These are phyloP conservation scores for Phoma sp. DNA, from an alignment of 2,329 filamentous ascomycete species.

Conservation along the genomic window DNA sequence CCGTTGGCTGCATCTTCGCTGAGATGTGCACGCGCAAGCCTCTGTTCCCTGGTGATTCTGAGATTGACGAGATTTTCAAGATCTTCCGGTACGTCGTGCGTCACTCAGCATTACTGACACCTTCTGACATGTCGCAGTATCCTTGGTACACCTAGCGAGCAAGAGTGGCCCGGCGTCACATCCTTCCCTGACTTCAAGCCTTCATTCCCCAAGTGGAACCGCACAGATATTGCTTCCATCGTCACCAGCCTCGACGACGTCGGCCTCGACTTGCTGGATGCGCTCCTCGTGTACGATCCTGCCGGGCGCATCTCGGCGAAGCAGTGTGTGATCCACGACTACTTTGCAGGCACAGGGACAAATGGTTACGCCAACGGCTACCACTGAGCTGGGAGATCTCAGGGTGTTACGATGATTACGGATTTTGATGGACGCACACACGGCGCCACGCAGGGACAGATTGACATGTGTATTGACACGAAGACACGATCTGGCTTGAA, in stretches of 20 bases:
- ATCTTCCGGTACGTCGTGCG: constrained; percentile 75
- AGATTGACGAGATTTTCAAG: constrained; percentile 95
- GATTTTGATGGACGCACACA: constrained; percentile 29
- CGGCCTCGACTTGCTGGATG: constrained; percentile 71
- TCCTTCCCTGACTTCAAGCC: constrained; percentile 93
- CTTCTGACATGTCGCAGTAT: constrained; percentile 46
- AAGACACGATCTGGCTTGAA: constrained; percentile 27
- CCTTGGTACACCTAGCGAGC: constrained; percentile 82
- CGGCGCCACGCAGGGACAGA: constrained; percentile 18
- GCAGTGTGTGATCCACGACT: constrained; percentile 81
- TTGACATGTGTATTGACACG: constrained; percentile 11
- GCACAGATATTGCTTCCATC: constrained; percentile 69
- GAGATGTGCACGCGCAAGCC: constrained; percentile 96
- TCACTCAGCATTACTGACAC: not conserved
- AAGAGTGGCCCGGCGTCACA: constrained; percentile 88
- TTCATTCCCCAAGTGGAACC: constrained; percentile 89
- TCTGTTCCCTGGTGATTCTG: constrained; percentile 88
- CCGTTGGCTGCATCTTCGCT: constrained; percentile 90
- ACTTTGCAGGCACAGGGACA: constrained; percentile 68
- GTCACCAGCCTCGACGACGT: constrained; percentile 75
- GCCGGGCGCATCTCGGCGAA: constrained; percentile 88
- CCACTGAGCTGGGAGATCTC: constrained; percentile 30
- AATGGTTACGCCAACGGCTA: constrained; percentile 53
- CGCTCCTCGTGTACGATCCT: constrained; percentile 84
- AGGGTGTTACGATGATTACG: constrained; percentile 40